Evolutionary conservation across 228 moss, liverwort and hornwort genomes (phyloP).

Genomic region (Sphagnum fallax): DNA sequence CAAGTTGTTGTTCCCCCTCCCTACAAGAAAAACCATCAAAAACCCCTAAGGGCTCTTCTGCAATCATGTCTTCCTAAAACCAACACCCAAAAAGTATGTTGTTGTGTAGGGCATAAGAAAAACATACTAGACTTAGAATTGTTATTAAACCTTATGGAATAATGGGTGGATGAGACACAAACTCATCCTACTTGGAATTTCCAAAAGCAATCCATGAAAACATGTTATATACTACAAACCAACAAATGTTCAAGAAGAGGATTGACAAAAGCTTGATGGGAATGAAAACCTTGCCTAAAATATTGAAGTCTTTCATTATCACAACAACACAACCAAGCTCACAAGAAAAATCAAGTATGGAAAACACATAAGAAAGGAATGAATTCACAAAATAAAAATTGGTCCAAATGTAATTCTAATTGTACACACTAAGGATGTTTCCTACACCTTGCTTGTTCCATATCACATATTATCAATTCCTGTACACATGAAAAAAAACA

Average conservation of each 20-base stretch:
- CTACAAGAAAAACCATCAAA: conserved; percentile 12
- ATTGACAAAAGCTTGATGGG: not conserved
- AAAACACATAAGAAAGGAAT: conserved; percentile 4
- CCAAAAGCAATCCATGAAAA: not conserved
- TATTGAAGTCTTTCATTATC: too few relatives aligned
- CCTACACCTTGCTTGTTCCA: conserved; percentile 37
- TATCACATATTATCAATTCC: not conserved
- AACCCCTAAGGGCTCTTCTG: not conserved
- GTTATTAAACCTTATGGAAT: conserved; percentile 70
- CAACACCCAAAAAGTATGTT: too few relatives aligned
- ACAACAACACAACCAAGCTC: not conserved
- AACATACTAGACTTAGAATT: conserved; percentile 61
- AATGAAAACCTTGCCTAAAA: not conserved
- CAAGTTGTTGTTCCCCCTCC: conserved; percentile 72
- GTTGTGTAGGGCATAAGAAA: too few relatives aligned
- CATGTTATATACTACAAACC: not conserved
- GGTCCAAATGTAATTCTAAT: conserved; percentile 56
- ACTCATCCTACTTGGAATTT: conserved; percentile 52
- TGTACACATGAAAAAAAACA: not conserved
- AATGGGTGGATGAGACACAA: conserved; percentile 58
- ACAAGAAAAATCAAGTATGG: not conserved
- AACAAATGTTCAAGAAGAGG: too few relatives aligned
- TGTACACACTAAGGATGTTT: conserved; percentile 78
- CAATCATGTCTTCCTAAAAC: too few relatives aligned
- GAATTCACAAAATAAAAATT: conserved; percentile 64